Evolutionary conservation across 352 stramenopile species (phyloP).

Genomic region (Phytophthora pisi): DNA sequence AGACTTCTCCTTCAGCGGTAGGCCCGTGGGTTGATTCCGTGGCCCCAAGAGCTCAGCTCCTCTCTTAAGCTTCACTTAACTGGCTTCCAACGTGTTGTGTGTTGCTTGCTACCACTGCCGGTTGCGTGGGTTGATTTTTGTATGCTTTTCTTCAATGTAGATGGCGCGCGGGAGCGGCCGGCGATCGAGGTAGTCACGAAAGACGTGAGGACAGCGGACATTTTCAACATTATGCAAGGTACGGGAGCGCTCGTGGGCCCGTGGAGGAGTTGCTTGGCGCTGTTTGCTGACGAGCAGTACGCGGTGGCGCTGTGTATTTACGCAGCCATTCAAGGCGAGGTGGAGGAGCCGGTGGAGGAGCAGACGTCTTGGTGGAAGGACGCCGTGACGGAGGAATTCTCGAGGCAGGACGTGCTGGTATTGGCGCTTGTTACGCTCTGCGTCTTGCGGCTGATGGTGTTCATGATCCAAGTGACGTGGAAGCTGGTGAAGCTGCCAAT

Average conservation of each 20-base stretch:
- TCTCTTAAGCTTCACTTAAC: conserved; percentile 19
- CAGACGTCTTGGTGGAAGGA: conserved; percentile 46
- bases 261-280: background rate
- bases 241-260: conserved; percentile 9
- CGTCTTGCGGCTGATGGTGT: conserved; percentile 31
- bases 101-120: background rate
- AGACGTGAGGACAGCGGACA: conserved; percentile 57
- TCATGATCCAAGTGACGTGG: conserved; percentile 35
- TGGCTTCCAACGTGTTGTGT: conserved; percentile 12
- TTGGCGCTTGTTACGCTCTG: conserved; percentile 47
- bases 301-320: conserved; percentile 26
- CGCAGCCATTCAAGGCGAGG: conserved; percentile 24
- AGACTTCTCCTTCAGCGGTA: conserved; percentile 73
- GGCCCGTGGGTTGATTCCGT: conserved; percentile 19
- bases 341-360: conserved; percentile 11
- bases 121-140: conserved; percentile 28
- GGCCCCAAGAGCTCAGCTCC: background rate
- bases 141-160: conserved; percentile 24
- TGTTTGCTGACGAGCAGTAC: conserved; percentile 26
- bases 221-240: conserved; percentile 60
- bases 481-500: conserved; percentile 33
- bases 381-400: conserved; percentile 40
- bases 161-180: conserved; percentile 44
- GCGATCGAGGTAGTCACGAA: conserved; percentile 56
- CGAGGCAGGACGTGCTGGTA: conserved; percentile 52